A percentile compares a stretch with the other conserved stretches of the same genome.
phyloP scores from a whole-genome alignment of 306 rosid genomes.

The Trifolium dubium region DNA sequence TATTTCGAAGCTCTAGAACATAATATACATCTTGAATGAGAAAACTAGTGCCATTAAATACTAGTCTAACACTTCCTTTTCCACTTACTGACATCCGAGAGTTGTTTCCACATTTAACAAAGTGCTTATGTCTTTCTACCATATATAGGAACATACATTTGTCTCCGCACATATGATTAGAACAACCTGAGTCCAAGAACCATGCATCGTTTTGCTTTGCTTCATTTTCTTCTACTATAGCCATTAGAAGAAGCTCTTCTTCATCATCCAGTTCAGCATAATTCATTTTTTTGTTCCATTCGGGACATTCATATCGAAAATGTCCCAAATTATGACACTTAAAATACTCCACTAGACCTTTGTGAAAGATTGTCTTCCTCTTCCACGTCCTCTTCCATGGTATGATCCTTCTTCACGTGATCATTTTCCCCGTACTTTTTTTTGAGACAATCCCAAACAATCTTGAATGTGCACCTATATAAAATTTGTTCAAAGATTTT shows the following conservation, averaged over 20 bases:
- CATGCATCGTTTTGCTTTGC: background rate
- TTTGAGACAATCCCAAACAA: background rate
- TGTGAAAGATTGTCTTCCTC: no score
- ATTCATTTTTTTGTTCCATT: no score
- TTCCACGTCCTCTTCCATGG: no score
- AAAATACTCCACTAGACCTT: no score
- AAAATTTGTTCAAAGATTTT: background rate
- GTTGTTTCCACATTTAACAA: background rate
- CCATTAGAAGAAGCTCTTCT: background rate
- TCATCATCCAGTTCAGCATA: no score
- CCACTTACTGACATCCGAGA: background rate
- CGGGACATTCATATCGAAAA: no score
- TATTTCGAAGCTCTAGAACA: background rate
- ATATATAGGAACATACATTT: background rate
- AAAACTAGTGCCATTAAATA: background rate
- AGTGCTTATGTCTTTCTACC: background rate
- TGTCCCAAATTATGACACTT: no score
- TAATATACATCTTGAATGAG: background rate
- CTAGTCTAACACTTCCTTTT: background rate
- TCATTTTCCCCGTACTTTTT: background rate
- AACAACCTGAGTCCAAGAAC: slow-evolving; percentile 11
- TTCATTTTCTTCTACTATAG: background rate
- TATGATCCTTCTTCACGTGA: slow-evolving; percentile 9
- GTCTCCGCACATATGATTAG: slow-evolving; percentile 6
- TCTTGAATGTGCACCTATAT: background rate